These are phyloP conservation scores for Lobosporangium transversale DNA, from an alignment of 192 early-diverging fungal species.

Conservation along the genomic window DNA sequence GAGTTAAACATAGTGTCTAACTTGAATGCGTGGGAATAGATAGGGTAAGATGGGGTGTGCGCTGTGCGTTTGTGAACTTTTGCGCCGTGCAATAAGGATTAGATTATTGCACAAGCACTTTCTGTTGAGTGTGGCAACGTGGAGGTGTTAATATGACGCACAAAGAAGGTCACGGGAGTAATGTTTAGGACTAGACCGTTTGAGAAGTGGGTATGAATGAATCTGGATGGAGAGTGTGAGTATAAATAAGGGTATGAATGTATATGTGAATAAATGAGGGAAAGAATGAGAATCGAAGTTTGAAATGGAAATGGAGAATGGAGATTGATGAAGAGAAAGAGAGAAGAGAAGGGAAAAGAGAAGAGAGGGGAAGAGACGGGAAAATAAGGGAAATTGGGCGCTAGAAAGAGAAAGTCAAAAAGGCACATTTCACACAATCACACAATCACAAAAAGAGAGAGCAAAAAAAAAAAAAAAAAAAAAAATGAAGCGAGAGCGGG, in stretches of 20 bases:
- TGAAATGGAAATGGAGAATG: neutral
- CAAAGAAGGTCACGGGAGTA: no score
- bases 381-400: constrained; percentile 1
- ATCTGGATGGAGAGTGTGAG: neutral
- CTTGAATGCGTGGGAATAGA: neutral
- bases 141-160: no score
- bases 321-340: neutral
- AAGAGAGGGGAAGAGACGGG: neutral
- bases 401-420: neutral
- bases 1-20: constrained; percentile 44
- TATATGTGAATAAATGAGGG: neutral
- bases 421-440: neutral
- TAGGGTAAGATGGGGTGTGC: neutral
- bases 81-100: no score
- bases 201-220: neutral
- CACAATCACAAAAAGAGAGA: neutral
- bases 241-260: neutral
- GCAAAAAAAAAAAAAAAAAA: no score
- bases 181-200: no score
- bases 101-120: no score
- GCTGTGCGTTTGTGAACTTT: neutral
- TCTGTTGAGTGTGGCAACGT: neutral
- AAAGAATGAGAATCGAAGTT: neutral
- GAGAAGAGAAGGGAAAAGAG: neutral
- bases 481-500: no score